phyloP scores from a whole-genome alignment of 2,329 filamentous ascomycete genomes.

The Nemania sp. region DNA sequence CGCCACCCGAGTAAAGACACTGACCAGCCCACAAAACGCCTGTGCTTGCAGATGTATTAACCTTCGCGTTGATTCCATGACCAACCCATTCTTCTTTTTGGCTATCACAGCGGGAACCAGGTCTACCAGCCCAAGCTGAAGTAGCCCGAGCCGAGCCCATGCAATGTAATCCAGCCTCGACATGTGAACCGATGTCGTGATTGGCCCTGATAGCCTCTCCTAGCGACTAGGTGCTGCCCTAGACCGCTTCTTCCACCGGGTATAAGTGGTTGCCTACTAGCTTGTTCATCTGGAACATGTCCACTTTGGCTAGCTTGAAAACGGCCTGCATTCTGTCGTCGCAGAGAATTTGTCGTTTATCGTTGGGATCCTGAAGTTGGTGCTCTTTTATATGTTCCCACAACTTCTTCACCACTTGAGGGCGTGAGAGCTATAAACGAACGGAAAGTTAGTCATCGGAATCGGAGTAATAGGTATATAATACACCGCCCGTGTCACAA shows the following conservation, averaged over 20 bases:
- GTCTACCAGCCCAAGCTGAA: not conserved
- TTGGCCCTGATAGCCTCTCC: no score
- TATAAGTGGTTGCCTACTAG: constrained; percentile 88
- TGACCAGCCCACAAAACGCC: constrained; percentile 26
- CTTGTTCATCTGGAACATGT: constrained; percentile 99
- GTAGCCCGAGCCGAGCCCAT: no score
- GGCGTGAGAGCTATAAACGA: constrained; percentile 74
- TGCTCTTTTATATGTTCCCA: constrained; percentile 94
- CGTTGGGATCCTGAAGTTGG: constrained; percentile 84
- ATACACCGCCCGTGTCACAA: not conserved
- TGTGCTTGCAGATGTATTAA: constrained; percentile 23
- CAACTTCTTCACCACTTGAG: constrained; percentile 93
- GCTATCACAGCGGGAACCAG: not conserved
- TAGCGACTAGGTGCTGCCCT: no score
- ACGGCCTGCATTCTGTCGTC: constrained; percentile 90
- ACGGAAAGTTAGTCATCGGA: no score
- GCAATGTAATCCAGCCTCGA: no score
- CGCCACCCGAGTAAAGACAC: constrained; percentile 19
- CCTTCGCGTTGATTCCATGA: constrained; percentile 1
- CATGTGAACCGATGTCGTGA: no score
- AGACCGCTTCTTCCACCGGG: constrained; percentile 73
- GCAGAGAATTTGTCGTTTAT: constrained; percentile 91
- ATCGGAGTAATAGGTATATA: no score
- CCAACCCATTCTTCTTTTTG: not conserved
- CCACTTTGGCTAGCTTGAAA: constrained; percentile 86